Percentiles rank a stretch among this genome's conserved stretches.
These are phyloP conservation scores for Boletus mariae DNA, from an alignment of 1,284 basidiomycete species.

Conservation along the genomic window DNA sequence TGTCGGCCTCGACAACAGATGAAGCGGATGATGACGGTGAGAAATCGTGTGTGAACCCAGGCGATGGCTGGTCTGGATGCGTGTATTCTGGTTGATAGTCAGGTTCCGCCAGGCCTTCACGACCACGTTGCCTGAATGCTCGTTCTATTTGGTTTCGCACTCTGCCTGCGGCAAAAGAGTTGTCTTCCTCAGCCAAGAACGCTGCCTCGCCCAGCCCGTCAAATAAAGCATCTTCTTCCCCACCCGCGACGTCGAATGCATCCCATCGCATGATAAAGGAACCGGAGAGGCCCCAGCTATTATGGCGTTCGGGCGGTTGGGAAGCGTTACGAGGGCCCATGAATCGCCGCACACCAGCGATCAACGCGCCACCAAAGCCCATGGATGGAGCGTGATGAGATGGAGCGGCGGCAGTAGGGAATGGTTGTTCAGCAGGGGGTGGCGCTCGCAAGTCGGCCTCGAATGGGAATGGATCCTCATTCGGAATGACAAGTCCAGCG, in stretches of 20 bases:
- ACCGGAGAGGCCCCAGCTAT: constrained; percentile 28
- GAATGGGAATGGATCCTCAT: constrained; percentile 43
- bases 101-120: constrained; percentile 23
- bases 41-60: constrained; percentile 68
- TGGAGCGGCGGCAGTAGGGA: constrained; percentile 38
- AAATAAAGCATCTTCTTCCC: constrained; percentile 7
- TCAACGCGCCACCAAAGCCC: constrained; percentile 66
- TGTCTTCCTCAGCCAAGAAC: constrained; percentile 14
- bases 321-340: constrained; percentile 16
- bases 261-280: constrained; percentile 33
- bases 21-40: constrained; percentile 31
- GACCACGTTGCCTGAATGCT: constrained; percentile 16
- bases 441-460: constrained; percentile 33
- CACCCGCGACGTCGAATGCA: constrained; percentile 19
- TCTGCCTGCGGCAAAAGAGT: constrained; percentile 12
- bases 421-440: constrained; percentile 15
- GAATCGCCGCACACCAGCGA: constrained; percentile 42
- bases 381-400: constrained; percentile 57
- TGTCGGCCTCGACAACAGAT: constrained; percentile 26
- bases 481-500: constrained; percentile 39
- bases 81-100: constrained; percentile 62
- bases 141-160: constrained; percentile 21
- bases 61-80: constrained; percentile 48
- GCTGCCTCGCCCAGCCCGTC: constrained; percentile 17
- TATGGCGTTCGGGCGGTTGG: constrained; percentile 17